Evolutionary conservation across 495 filamentous ascomycete species (phyloP).

Genomic region (Pyrenopolyporus hunteri): DNA sequence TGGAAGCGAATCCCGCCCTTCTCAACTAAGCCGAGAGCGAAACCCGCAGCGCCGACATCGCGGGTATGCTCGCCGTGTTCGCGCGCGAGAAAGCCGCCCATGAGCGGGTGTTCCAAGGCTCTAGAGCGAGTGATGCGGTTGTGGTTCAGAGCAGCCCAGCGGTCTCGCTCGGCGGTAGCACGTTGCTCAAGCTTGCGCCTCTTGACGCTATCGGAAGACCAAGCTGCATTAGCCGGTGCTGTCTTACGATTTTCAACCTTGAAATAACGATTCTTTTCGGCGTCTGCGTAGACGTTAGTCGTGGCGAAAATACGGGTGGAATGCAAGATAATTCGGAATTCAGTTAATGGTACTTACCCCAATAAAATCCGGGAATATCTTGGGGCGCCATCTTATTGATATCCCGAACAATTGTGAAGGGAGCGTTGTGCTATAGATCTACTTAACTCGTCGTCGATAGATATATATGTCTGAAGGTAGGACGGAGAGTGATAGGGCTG

Average conservation of each 20-base stretch:
- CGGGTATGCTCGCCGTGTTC: conserved; percentile 26
- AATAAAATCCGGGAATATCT: conserved; percentile 22
- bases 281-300: conserved; percentile 40
- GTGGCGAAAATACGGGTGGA: neutral
- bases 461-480: too few species aligned
- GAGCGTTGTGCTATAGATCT: too few species aligned
- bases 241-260: conserved; percentile 49
- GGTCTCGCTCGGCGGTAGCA: conserved; percentile 7
- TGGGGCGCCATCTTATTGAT: neutral
- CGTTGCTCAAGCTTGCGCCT: conserved; percentile 39
- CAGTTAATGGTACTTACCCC: conserved; percentile 13
- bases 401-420: neutral
- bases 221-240: conserved; percentile 42
- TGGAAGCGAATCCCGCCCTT: conserved; percentile 3
- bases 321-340: neutral
- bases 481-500: too few species aligned
- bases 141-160: conserved; percentile 8
- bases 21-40: conserved; percentile 25
- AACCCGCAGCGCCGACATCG: conserved; percentile 32
- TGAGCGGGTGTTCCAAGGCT: conserved; percentile 23
- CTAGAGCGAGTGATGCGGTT: conserved; percentile 35
- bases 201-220: conserved; percentile 49
- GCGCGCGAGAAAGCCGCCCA: conserved; percentile 38
- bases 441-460: too few species aligned
- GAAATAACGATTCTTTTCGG: conserved; percentile 55